These are phyloP conservation scores for Metschnikowia drakensbergensis DNA, from an alignment of 805 yeast genomes.

Conservation along the genomic window DNA sequence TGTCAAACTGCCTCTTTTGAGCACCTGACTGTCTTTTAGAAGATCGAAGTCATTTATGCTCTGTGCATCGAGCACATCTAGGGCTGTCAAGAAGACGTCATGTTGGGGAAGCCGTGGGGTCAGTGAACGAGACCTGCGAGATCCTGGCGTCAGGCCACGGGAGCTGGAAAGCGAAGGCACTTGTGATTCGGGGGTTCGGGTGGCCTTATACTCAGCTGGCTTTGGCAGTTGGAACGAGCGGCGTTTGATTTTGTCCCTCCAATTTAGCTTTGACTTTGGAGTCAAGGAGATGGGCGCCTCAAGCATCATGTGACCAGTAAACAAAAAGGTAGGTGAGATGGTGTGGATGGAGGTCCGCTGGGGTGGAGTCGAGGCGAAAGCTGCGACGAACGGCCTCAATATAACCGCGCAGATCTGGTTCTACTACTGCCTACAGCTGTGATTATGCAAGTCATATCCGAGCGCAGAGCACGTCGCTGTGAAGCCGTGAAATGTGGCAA, in stretches of 20 bases:
- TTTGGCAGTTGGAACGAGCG: constrained; percentile 6
- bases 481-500: neutral
- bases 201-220: neutral
- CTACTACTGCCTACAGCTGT: neutral
- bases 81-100: constrained; percentile 15
- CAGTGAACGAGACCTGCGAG: constrained; percentile 1
- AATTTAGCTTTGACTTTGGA: constrained; percentile 8
- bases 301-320: constrained; percentile 1
- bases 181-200: constrained; percentile 9
- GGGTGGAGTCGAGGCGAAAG: no score
- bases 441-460: neutral
- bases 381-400: neutral
- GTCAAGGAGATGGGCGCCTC: constrained; percentile 6
- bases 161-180: constrained; percentile 13
- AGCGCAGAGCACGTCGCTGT: neutral
- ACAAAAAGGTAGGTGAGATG: no score
- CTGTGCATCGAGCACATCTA: constrained; percentile 16
- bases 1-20: constrained; percentile 10
- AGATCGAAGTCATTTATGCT: constrained; percentile 9
- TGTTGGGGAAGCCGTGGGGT: constrained; percentile 1
- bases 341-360: no score
- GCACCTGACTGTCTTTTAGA: constrained; percentile 12
- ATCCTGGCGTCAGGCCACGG: constrained; percentile 13
- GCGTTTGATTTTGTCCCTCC: constrained; percentile 12
- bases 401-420: neutral